Evolutionary conservation across 106 monocot species (phyloP), one percentile per base, ranked within the genome.

Genomic region (Triglochin maritima): DNA sequence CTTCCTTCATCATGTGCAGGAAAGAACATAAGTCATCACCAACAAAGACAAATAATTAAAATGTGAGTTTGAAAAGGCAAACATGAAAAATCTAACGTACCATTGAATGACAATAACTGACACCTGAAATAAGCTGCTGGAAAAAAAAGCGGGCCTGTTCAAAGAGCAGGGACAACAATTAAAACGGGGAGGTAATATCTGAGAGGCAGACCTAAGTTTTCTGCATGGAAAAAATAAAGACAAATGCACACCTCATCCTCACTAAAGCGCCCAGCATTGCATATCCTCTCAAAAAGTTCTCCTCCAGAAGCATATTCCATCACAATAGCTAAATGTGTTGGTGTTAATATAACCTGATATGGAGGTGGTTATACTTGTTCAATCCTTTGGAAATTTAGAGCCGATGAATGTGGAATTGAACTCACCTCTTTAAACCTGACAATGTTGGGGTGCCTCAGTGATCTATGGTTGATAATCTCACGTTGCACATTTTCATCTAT

Each of bases 281-380:
- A 86, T 42, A 93, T 93, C 17, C 93, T 85, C 51, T 93, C 84
- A 76, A 93, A 93, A 65, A 93, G 83, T 68, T 93, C 93, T n/a
- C 93, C 93, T 16, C 93, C 88, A 44, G 93, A 85, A 51, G 93
- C 93, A 80, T 86, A 93, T 73, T 93, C 93, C 93, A 93, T 93
- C 57, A 93, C 93, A 63, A 93, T 93, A 42, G 93, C 93, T 41
- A 93, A 69, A 84, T 93, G 93, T 3, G 93, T 93, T 41, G 88
- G 88, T 49, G 93, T 93, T 65, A 93, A 81, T 61, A 93, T 93
- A 66, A 93, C 86, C 93, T 93, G 68, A 60, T 73, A 15, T 49
- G 68, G 7, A n/a, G 8, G 5, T 46, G 6, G 17, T 29, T 41
- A 10, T 3, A 63, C 3, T 63, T 44, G 47, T 11, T 2, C 63